Evolutionary conservation across 192 early-diverging fungal species (phyloP), one percentile per base, ranked within the genome.

Genomic region (Irineochytrium annulatum): DNA sequence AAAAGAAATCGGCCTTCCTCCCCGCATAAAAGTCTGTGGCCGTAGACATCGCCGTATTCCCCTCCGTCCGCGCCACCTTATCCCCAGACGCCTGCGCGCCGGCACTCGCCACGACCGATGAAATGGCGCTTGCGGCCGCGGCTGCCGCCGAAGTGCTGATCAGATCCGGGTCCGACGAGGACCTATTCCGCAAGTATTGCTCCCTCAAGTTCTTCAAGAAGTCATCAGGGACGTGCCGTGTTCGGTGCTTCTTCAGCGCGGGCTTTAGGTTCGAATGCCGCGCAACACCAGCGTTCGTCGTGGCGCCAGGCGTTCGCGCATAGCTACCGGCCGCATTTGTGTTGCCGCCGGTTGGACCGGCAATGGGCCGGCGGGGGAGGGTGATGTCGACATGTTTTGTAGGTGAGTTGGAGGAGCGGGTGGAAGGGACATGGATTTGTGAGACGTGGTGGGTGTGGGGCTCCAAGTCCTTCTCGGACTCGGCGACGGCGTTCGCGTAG

Each of bases 1-100:
- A 30, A 45, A 65, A 65, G 43, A 65, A 65, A 34, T 65, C 63
- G 28, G 63, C 63, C 34, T 65, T 65, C 14, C 55, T 43, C n/a
- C 43, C 37, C 16, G 28, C 17, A 49, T 65, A 19, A 35, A 58
- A 55, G 11, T 3, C 17, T 5, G 63, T 26, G 19, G n/a, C 20
- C 22, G 59, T 27, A 29, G 11, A 13, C 22, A 19, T n/a, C 22
- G 28, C 33, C 19, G 55, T 57, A 28, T 48, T 52, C 1, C 55
- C 63, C 31, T 59, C 48, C 31, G 49, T 39, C 31, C 11, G 13
- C 16, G 19, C 43, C 20, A 16, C 22, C 8, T 0, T 1, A 3
- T 19, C 49, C 1, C 24, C 17, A 32, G 11, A 17, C 11, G 19
- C 39, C 20, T 8, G 33, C 14, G 34, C 30, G 13, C 28, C 30